Evolutionary conservation across 2,329 filamentous ascomycete species (phyloP).

Genomic region (Periglandula ipomoeae): DNA sequence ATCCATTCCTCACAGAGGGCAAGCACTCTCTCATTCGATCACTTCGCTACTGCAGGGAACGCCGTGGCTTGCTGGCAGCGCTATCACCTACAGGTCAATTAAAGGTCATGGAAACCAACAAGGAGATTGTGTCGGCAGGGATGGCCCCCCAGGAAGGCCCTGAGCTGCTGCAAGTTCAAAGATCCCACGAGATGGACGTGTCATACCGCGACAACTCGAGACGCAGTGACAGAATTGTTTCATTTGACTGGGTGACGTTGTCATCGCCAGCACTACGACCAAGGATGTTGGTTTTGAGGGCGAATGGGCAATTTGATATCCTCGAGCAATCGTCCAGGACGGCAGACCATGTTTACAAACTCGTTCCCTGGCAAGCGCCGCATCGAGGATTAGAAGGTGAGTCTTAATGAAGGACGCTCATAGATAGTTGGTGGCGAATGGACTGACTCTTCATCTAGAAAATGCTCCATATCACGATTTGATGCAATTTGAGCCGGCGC

Average conservation of each 20-base stretch:
- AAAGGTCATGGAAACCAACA: conserved; percentile 49
- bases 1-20: conserved; percentile 39
- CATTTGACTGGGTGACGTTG: conserved; percentile 59
- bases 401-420: too few relatives aligned
- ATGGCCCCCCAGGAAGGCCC: conserved; percentile 38
- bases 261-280: conserved; percentile 45
- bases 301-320: conserved; percentile 53
- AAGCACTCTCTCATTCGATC: conserved; percentile 54
- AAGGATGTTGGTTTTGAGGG: conserved; percentile 49
- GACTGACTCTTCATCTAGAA: conserved; percentile 26
- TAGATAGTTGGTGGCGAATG: too few relatives aligned
- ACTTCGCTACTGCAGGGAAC: conserved; percentile 54
- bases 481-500: conserved; percentile 49
- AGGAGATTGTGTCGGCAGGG: conserved; percentile 35
- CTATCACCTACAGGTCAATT: conserved; percentile 55
- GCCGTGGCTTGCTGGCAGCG: conserved; percentile 50
- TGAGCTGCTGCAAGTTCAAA: conserved; percentile 49
- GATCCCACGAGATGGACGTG: conserved; percentile 54
- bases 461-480: conserved; percentile 42
- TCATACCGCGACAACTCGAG: conserved; percentile 41
- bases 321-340: conserved; percentile 51
- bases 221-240: conserved; percentile 53
- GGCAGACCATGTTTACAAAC: conserved; percentile 47
- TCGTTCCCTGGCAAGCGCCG: conserved; percentile 52
- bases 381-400: conserved; percentile 47